Base-by-base conservation (phyloP, 2,329 filamentous ascomycete genomes). In the Trichothecium sympodiale region DNA sequence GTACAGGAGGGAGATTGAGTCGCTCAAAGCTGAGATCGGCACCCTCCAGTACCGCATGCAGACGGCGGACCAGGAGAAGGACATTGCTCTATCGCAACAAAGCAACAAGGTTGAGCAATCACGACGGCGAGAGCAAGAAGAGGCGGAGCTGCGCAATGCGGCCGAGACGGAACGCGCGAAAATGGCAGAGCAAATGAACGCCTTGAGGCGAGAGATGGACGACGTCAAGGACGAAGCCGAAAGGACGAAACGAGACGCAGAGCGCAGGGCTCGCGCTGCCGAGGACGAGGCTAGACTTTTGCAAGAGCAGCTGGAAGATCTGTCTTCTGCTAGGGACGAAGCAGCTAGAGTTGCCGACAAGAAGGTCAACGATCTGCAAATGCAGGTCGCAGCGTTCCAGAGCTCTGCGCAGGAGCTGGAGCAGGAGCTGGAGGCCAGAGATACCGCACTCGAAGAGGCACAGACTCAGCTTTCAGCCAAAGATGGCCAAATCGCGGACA, bases 21-120 rank as follows among this genome's bases (percentile, higher is more conserved):
- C 88, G 44, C 69, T 96, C 17, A 88, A 89, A 51, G 85, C 89
- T 2, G 86, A 95, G 57, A 67, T 96, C 29, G 91, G 88, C 42
- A 84, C 86, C 0, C 65, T 95, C 34, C 80, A 80, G 42, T 98
- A 95, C 61, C 85, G 89, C 39, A 70, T 94, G 45, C 83, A 87
- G 49, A 89, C 83, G 14, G 65, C 84, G 36, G 88, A 89, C 49
- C 85, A 94, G 47, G 89, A 96, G 51, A 80, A 83, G 47, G 86
- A 94, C 39, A 73, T 95, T 48, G 67, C 78, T 33, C 70, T 77
- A 8, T 67, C 94, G 13, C 79, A 85, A 42, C 83, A 91, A 47
- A 81, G 86, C 44, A 83, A 84, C 48, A 89, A 94, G 49, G 58
- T 94, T 16, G 77, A 89, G 42, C 86, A 94, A 38, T 70, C 80